Conservation (phyloP, 2,329 filamentous ascomycete species). For the Pseudonectria foliicola region DNA sequence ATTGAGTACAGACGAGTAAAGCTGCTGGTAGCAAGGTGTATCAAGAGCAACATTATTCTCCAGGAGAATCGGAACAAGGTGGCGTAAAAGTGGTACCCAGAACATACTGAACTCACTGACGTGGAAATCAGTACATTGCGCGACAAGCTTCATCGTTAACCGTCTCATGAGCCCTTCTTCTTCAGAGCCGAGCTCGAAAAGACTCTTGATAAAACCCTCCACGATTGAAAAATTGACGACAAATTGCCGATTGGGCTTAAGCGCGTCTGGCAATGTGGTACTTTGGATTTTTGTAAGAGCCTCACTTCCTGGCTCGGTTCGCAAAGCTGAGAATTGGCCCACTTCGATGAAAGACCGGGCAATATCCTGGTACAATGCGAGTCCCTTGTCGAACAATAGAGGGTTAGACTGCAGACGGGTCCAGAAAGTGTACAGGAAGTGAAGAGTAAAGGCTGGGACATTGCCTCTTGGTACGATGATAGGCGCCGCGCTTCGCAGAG, state of each 20-base stretch:
- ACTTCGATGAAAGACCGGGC: too few relatives aligned
- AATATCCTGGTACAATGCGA: conserved; percentile 2
- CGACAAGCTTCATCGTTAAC: conserved; percentile 13
- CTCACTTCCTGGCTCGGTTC: too few relatives aligned
- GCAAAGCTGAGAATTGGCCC: too few relatives aligned
- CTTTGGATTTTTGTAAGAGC: too few relatives aligned
- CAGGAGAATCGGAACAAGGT: conserved; percentile 11
- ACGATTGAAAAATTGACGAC: too few relatives aligned
- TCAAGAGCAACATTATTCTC: conserved; percentile 5
- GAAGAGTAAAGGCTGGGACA: conserved; percentile 4
- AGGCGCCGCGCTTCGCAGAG: conserved; percentile 3
- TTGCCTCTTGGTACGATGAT: conserved; percentile 1
- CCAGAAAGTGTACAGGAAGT: conserved; percentile 5
- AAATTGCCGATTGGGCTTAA: too few relatives aligned
- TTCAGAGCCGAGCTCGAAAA: conserved; percentile 7
- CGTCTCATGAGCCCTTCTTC: conserved; percentile 9
- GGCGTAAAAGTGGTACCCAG: conserved; percentile 26
- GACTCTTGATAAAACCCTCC: too few relatives aligned
- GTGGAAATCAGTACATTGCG: conserved; percentile 9
- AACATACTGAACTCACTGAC: conserved; percentile 11
- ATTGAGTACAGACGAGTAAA: conserved; percentile 17
- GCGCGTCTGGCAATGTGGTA: too few relatives aligned
- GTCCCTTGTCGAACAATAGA: background rate
- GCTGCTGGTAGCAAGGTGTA: conserved; percentile 12
- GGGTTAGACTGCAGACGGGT: background rate